Conservation (phyloP, 2,329 filamentous ascomycete species). For the Pyricularia grisea region DNA sequence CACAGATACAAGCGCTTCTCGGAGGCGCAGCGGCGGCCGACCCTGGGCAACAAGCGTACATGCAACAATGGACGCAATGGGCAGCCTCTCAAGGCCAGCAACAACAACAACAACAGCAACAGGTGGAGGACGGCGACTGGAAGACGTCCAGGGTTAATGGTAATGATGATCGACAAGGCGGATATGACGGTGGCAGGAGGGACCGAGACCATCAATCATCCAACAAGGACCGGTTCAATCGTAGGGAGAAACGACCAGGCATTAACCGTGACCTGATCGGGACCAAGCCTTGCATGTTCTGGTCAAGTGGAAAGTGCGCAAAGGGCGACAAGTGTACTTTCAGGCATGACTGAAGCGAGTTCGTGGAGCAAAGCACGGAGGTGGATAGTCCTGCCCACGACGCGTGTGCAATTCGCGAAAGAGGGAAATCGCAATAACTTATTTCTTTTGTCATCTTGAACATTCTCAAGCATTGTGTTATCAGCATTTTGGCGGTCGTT, state of each 20-base stretch:
- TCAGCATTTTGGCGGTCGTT: not conserved
- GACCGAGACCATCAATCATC: conserved; percentile 5
- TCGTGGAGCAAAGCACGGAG: not conserved
- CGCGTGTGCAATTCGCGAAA: not conserved
- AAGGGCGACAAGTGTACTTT: conserved; percentile 69
- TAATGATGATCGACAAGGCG: conserved; percentile 5
- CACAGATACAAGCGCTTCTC: conserved; percentile 11
- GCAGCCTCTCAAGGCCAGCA: conserved; percentile 7
- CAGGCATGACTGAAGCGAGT: conserved; percentile 43
- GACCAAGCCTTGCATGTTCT: conserved; percentile 63
- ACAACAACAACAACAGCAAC: conserved; percentile 6
- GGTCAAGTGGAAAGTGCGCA: conserved; percentile 59
- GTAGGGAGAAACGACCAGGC: conserved; percentile 2
- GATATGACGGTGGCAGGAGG: not conserved
- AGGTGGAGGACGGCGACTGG: conserved; percentile 9
- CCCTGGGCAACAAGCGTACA: not conserved
- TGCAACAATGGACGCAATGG: conserved; percentile 6
- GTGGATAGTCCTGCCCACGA: not conserved
- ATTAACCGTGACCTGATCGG: conserved; percentile 51
- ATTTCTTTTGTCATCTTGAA: not conserved
- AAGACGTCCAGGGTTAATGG: conserved; percentile 7
- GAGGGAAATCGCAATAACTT: not conserved
- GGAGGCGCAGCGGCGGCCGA: conserved; percentile 4
- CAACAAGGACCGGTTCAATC: conserved; percentile 7
- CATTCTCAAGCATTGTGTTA: conserved; percentile 1